Percentiles rank a stretch among this genome's conserved stretches.
phyloP scores from a whole-genome alignment of 176 grass and related monocot genomes.

The Triticum turgidum region DNA sequence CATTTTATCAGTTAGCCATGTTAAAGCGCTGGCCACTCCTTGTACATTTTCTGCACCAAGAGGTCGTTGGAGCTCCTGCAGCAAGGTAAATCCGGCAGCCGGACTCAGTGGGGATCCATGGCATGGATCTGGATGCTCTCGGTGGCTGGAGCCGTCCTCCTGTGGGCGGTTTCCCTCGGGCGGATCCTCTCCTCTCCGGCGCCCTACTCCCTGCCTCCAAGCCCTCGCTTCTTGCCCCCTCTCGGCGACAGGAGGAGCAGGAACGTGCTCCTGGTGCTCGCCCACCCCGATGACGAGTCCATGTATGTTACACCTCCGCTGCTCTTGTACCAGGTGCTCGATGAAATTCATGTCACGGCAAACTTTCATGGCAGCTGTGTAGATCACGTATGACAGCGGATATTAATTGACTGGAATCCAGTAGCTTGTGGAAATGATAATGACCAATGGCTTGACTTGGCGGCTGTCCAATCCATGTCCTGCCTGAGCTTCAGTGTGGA shows the following conservation, averaged over 20 bases:
- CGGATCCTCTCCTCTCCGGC: slow-evolving; percentile 32
- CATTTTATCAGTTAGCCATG: neutral
- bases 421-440: neutral
- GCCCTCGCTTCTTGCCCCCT: slow-evolving; percentile 18
- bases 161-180: slow-evolving; percentile 54
- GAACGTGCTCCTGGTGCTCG: slow-evolving; percentile 71
- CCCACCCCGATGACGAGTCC: slow-evolving; percentile 96
- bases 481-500: neutral
- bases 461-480: neutral
- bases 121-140: slow-evolving; percentile 44
- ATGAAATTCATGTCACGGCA: neutral
- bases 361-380: neutral
- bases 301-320: slow-evolving; percentile 37
- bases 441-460: neutral
- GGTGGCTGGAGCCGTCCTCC: slow-evolving; percentile 15
- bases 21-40: neutral
- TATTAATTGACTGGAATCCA: neutral
- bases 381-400: neutral
- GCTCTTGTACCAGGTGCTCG: neutral
- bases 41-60: neutral
- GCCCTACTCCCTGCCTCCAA: slow-evolving; percentile 14
- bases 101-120: slow-evolving; percentile 11
- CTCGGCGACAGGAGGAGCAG: slow-evolving; percentile 43
- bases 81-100: neutral
- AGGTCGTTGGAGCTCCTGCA: neutral